These are phyloP conservation scores for Ogataea allantospora DNA, from an alignment of 805 yeast genomes.

Conservation along the genomic window DNA sequence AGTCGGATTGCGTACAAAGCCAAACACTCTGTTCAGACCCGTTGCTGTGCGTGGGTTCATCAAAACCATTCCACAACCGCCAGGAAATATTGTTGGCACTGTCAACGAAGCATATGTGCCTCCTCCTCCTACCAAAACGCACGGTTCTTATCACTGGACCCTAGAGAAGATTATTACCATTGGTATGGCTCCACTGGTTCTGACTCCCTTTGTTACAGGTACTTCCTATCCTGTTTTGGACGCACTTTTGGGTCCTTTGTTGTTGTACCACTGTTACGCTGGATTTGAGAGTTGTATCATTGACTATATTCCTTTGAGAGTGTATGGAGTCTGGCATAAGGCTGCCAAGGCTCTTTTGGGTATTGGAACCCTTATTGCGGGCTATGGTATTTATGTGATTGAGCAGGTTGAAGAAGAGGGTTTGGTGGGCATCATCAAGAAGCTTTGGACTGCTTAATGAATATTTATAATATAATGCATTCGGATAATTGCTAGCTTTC, in stretches of 20 bases:
- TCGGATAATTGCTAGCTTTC: slow-evolving; percentile 10
- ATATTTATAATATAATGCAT: slow-evolving; percentile 8
- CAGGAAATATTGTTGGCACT: slow-evolving; percentile 69
- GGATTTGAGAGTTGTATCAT: slow-evolving; percentile 77
- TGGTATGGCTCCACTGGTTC: slow-evolving; percentile 60
- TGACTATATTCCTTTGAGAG: slow-evolving; percentile 76
- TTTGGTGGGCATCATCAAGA: slow-evolving; percentile 42
- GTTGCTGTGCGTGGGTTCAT: slow-evolving; percentile 22
- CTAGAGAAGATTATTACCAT: slow-evolving; percentile 61
- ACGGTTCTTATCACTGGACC: slow-evolving; percentile 77
- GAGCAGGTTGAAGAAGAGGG: slow-evolving; percentile 70
- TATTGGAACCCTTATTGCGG: slow-evolving; percentile 61
- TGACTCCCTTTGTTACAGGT: slow-evolving; percentile 60
- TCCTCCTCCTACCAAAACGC: slow-evolving; percentile 52
- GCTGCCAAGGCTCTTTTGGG: slow-evolving; percentile 58
- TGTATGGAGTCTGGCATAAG: slow-evolving; percentile 63
- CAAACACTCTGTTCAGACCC: slow-evolving; percentile 11
- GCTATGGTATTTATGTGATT: slow-evolving; percentile 68
- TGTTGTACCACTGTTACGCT: slow-evolving; percentile 63
- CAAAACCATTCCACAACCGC: slow-evolving; percentile 53
- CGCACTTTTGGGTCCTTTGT: slow-evolving; percentile 50
- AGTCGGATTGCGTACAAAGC: slow-evolving; percentile 11
- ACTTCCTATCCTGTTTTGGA: slow-evolving; percentile 54
- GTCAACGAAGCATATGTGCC: slow-evolving; percentile 70
- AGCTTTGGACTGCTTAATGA: slow-evolving; percentile 33